Percentiles rank a stretch among this genome's conserved stretches.
Conservation (phyloP, 2,329 filamentous ascomycete species). For the Chrysoporthe deuterocubensis region DNA sequence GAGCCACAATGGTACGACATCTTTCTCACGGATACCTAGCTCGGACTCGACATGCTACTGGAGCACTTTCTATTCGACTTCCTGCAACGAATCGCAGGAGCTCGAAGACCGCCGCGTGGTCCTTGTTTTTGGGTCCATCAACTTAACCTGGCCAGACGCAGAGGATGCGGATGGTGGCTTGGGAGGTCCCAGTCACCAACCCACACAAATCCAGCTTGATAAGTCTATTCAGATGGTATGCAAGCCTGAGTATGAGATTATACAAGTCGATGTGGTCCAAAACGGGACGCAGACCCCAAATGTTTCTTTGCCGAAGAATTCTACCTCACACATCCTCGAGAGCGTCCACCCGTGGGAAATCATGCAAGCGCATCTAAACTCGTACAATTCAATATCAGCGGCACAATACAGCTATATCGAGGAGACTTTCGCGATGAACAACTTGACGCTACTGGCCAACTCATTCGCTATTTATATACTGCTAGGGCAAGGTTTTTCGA, state of each 20-base stretch:
- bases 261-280: not conserved
- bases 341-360: not conserved
- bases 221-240: not conserved
- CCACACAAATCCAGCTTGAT: not conserved
- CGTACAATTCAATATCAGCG: not conserved
- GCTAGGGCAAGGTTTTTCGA: not conserved
- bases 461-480: not conserved
- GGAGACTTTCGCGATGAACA: not conserved
- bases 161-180: not conserved
- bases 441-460: not conserved
- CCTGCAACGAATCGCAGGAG: not conserved
- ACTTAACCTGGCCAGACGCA: not conserved
- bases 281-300: not conserved
- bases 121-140: not conserved
- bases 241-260: not conserved
- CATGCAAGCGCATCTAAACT: not conserved
- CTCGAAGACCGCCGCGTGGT: not conserved
- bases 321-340: not conserved
- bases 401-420: no score
- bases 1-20: not conserved
- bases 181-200: no score
- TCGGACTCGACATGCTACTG: not conserved
- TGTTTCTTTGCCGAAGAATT: not conserved
- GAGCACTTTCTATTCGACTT: not conserved
- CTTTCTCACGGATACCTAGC: not conserved